These are phyloP conservation scores for Athelia psychrophila DNA, from an alignment of 1,284 basidiomycete species.

Conservation along the genomic window DNA sequence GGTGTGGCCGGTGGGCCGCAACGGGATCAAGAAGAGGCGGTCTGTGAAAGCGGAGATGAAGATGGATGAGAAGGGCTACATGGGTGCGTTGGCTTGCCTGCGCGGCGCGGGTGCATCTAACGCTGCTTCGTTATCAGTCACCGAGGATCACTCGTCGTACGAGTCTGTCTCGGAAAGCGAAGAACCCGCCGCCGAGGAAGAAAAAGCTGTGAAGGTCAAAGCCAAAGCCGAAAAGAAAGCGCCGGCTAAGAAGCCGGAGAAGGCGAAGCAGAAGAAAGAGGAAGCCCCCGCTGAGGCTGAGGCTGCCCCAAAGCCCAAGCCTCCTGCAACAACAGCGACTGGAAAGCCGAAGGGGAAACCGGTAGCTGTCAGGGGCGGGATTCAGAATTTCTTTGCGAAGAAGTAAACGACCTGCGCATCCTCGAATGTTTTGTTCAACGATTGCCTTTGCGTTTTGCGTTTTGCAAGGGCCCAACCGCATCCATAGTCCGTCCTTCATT, in stretches of 20 bases:
- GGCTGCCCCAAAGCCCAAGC: too few species aligned
- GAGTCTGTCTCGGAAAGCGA: slow-evolving; percentile 71
- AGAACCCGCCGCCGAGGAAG: slow-evolving; percentile 27
- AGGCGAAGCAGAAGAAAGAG: background rate
- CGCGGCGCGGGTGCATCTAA: background rate
- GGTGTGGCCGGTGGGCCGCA: slow-evolving; percentile 60
- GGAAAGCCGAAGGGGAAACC: background rate
- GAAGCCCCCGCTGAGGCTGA: background rate
- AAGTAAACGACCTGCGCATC: too few species aligned
- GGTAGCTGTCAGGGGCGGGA: background rate
- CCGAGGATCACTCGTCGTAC: slow-evolving; percentile 75
- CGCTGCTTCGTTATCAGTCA: slow-evolving; percentile 39
- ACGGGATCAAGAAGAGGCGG: slow-evolving; percentile 70
- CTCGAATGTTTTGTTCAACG: too few species aligned
- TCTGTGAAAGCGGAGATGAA: slow-evolving; percentile 55
- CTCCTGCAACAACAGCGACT: too few species aligned
- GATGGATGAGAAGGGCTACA: slow-evolving; percentile 67
- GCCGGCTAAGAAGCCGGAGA: background rate
- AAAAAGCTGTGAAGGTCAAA: slow-evolving; percentile 28
- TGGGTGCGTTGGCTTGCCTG: too few species aligned
- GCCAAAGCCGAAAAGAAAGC: slow-evolving; percentile 25
- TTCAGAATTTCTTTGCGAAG: background rate
- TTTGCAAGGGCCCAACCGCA: too few species aligned
- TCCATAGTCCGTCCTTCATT: too few species aligned
- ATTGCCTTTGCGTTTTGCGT: too few species aligned